These are phyloP conservation scores for Neurospora discreta DNA, from an alignment of 495 filamentous ascomycete species.

Conservation along the genomic window DNA sequence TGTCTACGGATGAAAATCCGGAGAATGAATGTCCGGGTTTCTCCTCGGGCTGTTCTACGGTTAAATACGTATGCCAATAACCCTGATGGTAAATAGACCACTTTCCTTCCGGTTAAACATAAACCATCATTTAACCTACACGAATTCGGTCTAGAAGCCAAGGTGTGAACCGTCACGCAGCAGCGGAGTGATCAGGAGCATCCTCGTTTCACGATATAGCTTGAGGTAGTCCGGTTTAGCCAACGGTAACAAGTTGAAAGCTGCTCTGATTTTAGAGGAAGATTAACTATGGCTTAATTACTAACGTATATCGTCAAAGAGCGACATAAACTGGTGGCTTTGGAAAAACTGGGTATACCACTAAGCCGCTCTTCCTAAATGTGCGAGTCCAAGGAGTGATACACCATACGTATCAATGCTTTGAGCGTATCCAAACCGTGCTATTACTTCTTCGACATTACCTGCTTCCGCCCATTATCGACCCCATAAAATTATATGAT, in stretches of 20 bases:
- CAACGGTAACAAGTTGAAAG: neutral
- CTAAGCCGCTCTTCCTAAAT: neutral
- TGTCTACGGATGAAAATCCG: neutral
- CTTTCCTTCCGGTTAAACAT: neutral
- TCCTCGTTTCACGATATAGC: neutral
- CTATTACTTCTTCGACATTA: neutral
- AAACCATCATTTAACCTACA: neutral
- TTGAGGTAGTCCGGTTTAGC: neutral
- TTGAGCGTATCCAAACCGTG: neutral
- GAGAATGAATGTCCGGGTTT: neutral
- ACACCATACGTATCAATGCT: neutral
- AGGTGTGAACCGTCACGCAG: neutral
- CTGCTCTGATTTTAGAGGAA: neutral
- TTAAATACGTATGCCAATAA: neutral
- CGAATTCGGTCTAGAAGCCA: rapidly evolving
- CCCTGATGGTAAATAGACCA: neutral
- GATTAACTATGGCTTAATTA: neutral
- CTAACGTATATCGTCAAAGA: neutral
- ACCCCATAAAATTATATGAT: neutral
- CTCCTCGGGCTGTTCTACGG: neutral
- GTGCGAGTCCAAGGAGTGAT: neutral
- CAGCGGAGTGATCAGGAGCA: neutral
- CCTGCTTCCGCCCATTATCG: neutral
- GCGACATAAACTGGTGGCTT: neutral
- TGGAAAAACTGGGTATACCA: neutral